These are phyloP conservation scores for Pistacia vera DNA, from an alignment of 345 rosid genomes.

Conservation along the genomic window DNA sequence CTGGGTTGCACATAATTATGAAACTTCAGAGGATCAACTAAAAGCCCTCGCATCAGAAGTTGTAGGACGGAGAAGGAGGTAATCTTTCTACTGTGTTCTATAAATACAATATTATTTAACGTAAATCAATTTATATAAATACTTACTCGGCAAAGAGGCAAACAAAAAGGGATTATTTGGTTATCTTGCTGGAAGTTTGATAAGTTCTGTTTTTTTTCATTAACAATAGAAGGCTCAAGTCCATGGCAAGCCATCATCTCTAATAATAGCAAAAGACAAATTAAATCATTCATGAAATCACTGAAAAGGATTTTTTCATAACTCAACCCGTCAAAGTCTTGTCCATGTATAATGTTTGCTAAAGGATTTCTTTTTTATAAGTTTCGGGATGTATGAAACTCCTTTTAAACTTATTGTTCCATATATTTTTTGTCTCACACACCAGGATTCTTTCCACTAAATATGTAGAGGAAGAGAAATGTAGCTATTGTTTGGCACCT, in stretches of 20 bases:
- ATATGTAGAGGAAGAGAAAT: slow-evolving; percentile 56
- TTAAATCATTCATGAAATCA: not conserved
- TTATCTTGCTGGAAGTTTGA: not conserved
- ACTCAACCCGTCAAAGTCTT: not conserved
- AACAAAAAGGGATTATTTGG: not conserved
- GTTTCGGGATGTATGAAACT: not conserved
- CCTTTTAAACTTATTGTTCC: not conserved
- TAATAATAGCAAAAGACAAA: slow-evolving; percentile 5
- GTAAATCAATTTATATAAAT: not conserved
- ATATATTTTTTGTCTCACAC: not conserved
- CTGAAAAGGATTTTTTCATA: not conserved
- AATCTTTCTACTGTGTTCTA: slow-evolving; percentile 6
- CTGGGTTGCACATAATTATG: slow-evolving; percentile 59
- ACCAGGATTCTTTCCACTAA: slow-evolving; percentile 34
- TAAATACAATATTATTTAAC: not conserved
- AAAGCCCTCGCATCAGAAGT: slow-evolving; percentile 46
- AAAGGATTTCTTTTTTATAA: not conserved
- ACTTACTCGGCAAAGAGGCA: not conserved
- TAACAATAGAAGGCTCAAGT: not conserved
- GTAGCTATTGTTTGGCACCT: slow-evolving; percentile 61
- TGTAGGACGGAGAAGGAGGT: slow-evolving; percentile 46
- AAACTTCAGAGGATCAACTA: slow-evolving; percentile 38
- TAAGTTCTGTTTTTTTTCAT: not conserved
- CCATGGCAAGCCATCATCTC: not conserved
- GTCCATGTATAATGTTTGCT: not conserved